Conservation (phyloP, 2,329 filamentous ascomycete species). For the Arthrobotrys musiformis region DNA sequence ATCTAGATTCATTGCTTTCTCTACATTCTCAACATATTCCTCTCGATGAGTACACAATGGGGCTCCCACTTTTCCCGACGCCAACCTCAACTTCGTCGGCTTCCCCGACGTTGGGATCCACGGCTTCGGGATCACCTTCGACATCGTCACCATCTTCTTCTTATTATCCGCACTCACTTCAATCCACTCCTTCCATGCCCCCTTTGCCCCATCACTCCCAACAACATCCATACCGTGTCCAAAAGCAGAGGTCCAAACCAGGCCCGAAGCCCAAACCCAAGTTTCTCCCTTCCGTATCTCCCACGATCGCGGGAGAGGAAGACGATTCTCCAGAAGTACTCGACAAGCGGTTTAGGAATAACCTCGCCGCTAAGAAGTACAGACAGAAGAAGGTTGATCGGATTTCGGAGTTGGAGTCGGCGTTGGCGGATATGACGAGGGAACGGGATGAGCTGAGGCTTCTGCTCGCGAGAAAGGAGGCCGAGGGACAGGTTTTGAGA, state of each 20-base stretch:
- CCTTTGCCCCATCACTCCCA: slow-evolving; percentile 16
- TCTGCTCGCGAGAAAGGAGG: slow-evolving; percentile 46
- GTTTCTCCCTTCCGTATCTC: slow-evolving; percentile 11
- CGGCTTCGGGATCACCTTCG: slow-evolving; percentile 14
- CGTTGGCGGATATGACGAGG: slow-evolving; percentile 47
- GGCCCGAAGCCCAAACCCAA: slow-evolving; percentile 46
- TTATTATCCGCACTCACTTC: background rate
- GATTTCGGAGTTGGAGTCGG: slow-evolving; percentile 40
- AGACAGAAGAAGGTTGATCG: slow-evolving; percentile 52
- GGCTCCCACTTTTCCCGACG: slow-evolving; percentile 42
- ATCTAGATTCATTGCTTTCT: slow-evolving; percentile 47
- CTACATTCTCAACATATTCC: slow-evolving; percentile 35
- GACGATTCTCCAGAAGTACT: slow-evolving; percentile 38
- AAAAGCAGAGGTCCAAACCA: slow-evolving; percentile 43
- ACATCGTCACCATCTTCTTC: slow-evolving; percentile 19
- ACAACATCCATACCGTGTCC: slow-evolving; percentile 27
- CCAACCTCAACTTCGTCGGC: slow-evolving; percentile 24
- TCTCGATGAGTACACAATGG: slow-evolving; percentile 48
- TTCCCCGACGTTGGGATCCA: slow-evolving; percentile 13
- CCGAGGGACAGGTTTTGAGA: slow-evolving; percentile 49
- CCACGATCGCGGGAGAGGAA: slow-evolving; percentile 15
- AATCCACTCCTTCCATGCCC: slow-evolving; percentile 20
- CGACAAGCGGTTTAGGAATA: slow-evolving; percentile 49
- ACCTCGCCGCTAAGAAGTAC: slow-evolving; percentile 52
- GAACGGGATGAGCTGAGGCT: slow-evolving; percentile 39